Evolutionary conservation across 139 green algal genomes (phyloP).

Genomic region (Tetraselmis chui): DNA sequence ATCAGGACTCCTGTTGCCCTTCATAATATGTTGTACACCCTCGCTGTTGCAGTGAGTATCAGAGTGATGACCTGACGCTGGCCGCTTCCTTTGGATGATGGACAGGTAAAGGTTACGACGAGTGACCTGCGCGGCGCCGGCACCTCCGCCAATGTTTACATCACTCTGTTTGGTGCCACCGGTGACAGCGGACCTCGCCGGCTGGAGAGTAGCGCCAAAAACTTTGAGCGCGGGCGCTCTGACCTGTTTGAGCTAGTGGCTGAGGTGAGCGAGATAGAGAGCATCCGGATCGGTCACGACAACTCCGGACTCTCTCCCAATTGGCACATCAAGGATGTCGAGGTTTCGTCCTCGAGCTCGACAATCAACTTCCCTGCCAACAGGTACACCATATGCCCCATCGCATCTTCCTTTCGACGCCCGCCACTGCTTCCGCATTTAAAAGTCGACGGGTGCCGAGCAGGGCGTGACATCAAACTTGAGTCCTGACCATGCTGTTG

Average conservation of each 20-base stretch:
- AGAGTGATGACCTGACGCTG: too few species aligned
- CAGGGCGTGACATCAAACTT: not conserved
- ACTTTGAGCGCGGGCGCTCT: constrained; percentile 13
- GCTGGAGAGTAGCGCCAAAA: not conserved
- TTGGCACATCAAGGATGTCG: constrained; percentile 33
- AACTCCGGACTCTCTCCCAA: constrained; percentile 27
- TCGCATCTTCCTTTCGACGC: too few species aligned
- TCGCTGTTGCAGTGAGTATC: too few species aligned
- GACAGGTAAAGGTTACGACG: constrained; percentile 16
- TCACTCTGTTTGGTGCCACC: not conserved
- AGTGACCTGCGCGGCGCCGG: constrained; percentile 15
- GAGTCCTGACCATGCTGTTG: not conserved
- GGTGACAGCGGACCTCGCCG: not conserved
- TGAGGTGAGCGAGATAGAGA: constrained; percentile 38
- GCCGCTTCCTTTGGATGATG: too few species aligned
- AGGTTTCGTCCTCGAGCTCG: not conserved
- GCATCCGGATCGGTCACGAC: constrained; percentile 49
- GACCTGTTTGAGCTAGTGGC: constrained; percentile 35
- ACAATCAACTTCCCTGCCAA: not conserved
- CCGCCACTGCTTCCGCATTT: too few species aligned
- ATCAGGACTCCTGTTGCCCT: too few species aligned
- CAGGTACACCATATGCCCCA: not conserved
- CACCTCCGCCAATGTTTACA: not conserved
- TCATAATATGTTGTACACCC: too few species aligned
- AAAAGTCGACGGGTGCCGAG: too few species aligned